A percentile compares a stretch with the other conserved stretches of the same genome.
Conservation (phyloP, 2,329 filamentous ascomycete species). For the Penicillium digitatum region DNA sequence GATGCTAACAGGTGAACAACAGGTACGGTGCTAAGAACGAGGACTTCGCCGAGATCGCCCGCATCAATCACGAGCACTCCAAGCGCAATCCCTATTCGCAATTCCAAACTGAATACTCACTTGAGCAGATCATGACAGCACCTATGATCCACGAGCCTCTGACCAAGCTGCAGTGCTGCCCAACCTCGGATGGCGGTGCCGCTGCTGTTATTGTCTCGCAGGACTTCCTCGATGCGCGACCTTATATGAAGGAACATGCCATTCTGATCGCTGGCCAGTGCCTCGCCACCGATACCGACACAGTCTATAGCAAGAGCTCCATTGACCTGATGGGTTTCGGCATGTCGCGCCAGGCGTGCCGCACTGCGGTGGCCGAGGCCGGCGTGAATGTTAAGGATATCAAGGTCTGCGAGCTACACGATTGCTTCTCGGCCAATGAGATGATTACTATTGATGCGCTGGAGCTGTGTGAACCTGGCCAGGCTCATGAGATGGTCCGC, state of each 20-base stretch:
- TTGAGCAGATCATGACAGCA: constrained; percentile 72
- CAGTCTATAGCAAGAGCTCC: constrained; percentile 70
- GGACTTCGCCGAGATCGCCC: constrained; percentile 92
- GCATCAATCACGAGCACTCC: constrained; percentile 88
- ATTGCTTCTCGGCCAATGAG: constrained; percentile 95
- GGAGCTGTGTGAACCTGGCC: constrained; percentile 71
- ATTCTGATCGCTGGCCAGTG: constrained; percentile 83
- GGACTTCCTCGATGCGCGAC: constrained; percentile 77
- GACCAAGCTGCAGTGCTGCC: constrained; percentile 98
- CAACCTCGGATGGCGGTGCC: constrained; percentile 87
- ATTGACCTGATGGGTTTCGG: constrained; percentile 88
- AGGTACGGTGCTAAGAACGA: constrained; percentile 76
- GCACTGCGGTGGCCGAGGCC: constrained; percentile 66
- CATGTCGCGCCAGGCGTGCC: constrained; percentile 71
- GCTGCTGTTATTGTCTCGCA: constrained; percentile 87
- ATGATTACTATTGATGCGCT: constrained; percentile 86
- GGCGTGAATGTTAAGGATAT: constrained; percentile 63
- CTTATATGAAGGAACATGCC: constrained; percentile 77
- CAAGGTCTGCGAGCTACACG: constrained; percentile 86
- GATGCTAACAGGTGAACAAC: neutral
- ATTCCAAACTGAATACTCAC: constrained; percentile 87
- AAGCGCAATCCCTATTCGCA: constrained; percentile 96
- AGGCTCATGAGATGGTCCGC: constrained; percentile 87
- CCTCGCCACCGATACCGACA: constrained; percentile 77
- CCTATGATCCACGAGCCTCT: constrained; percentile 79